These are phyloP conservation scores for Lentithecium fluviatile DNA, from an alignment of 495 filamentous ascomycete species.

Conservation along the genomic window DNA sequence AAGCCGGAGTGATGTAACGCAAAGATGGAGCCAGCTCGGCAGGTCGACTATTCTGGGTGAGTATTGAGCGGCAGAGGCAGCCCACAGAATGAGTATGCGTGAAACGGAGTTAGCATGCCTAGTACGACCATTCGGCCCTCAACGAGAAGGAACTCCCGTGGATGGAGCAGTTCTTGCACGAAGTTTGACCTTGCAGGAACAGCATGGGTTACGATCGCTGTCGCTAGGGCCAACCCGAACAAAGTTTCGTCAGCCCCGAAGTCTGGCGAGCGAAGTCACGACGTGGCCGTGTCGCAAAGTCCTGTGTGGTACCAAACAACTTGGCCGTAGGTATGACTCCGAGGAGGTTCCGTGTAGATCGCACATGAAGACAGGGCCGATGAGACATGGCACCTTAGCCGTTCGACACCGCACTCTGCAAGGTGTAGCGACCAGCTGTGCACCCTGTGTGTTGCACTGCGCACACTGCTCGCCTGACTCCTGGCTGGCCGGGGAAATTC, in stretches of 20 bases:
- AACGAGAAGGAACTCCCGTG: too few species aligned
- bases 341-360: background rate
- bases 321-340: background rate
- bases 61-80: background rate
- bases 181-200: slow-evolving; percentile 6
- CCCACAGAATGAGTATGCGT: background rate
- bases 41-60: background rate
- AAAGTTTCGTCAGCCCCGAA: slow-evolving; percentile 18
- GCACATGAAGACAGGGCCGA: background rate
- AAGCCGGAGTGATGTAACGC: slow-evolving; percentile 7
- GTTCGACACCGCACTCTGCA: slow-evolving; percentile 14
- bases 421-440: slow-evolving; percentile 12
- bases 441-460: too few species aligned
- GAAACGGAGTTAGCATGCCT: slow-evolving; percentile 11
- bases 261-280: background rate
- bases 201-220: background rate
- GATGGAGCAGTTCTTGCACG: background rate
- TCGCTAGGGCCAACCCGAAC: slow-evolving; percentile 4
- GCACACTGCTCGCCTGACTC: too few species aligned
- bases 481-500: background rate
- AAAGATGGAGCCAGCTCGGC: background rate
- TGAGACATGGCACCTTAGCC: slow-evolving; percentile 20
- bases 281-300: background rate
- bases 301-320: background rate
- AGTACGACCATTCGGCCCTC: background rate